Evolutionary conservation across 2,329 filamentous ascomycete species (phyloP).

Genomic region (Penicillium sp.): DNA sequence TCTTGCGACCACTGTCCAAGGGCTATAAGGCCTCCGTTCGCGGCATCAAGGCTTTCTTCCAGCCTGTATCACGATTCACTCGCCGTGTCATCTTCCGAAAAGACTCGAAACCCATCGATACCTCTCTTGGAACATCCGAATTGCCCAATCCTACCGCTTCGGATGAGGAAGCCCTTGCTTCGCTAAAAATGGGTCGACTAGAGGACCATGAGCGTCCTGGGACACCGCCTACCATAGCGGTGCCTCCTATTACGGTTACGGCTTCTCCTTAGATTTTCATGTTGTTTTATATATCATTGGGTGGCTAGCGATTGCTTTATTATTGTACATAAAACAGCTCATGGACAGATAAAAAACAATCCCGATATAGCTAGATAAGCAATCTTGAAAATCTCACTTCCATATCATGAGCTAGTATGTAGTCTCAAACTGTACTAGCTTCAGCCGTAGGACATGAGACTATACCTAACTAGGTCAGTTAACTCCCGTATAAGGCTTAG

Average conservation of each 20-base stretch:
- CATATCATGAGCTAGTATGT: no score
- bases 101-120: slow-evolving; percentile 3
- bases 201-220: slow-evolving; percentile 18
- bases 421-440: no score
- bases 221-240: slow-evolving; percentile 20
- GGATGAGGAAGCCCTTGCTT: slow-evolving; percentile 9
- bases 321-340: background rate
- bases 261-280: slow-evolving; percentile 23
- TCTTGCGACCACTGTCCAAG: slow-evolving; percentile 42
- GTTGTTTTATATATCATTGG: slow-evolving; percentile 6
- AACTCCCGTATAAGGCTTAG: no score
- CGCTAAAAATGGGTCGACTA: background rate
- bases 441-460: no score
- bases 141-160: background rate
- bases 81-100: slow-evolving; percentile 16
- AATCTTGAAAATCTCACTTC: no score
- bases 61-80: slow-evolving; percentile 23
- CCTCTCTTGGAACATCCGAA: background rate
- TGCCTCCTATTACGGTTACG: slow-evolving; percentile 41
- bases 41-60: slow-evolving; percentile 21
- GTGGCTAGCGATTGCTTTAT: background rate
- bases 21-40: slow-evolving; percentile 26
- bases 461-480: no score
- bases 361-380: background rate
- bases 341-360: background rate